Evolutionary conservation across 768 basidiomycete genomes (phyloP).

Genomic region (Suillus variegatus): DNA sequence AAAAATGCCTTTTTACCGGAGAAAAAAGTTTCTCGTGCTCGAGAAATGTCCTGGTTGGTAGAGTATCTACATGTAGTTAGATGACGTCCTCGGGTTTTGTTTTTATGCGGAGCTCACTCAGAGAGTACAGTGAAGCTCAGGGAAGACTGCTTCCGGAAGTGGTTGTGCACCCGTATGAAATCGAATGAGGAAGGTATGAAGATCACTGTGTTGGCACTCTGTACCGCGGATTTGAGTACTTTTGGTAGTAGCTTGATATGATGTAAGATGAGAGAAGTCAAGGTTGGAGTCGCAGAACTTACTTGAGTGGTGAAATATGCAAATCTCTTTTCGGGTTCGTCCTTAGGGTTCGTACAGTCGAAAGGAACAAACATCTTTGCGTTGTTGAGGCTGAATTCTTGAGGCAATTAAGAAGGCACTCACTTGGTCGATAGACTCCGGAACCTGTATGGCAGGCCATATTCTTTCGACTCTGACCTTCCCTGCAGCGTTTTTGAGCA

Average conservation of each 20-base stretch:
- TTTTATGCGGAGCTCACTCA: conserved; percentile 55
- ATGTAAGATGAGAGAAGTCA: neutral
- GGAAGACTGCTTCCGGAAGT: conserved; percentile 73
- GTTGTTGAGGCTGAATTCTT: neutral
- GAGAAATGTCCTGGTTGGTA: conserved; percentile 90
- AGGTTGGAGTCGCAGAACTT: conserved; percentile 12
- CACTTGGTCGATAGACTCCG: conserved; percentile 83
- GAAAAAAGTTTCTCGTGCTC: conserved; percentile 93
- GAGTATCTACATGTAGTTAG: conserved; percentile 64
- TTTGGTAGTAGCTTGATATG: conserved; percentile 69
- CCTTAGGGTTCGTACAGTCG: conserved; percentile 66
- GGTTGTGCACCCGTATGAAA: conserved; percentile 88
- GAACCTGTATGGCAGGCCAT: conserved; percentile 78
- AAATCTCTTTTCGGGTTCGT: conserved; percentile 88
- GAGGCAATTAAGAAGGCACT: conserved; percentile 20
- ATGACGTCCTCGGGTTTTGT: neutral
- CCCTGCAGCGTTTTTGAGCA: conserved; percentile 81
- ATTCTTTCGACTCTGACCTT: conserved; percentile 69
- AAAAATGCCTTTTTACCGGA: conserved; percentile 82
- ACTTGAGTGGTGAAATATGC: conserved; percentile 87
- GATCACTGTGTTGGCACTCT: conserved; percentile 84
- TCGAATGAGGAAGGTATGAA: conserved; percentile 96
- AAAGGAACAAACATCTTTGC: conserved; percentile 72
- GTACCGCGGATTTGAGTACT: conserved; percentile 89
- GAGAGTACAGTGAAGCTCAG: conserved; percentile 84